These are phyloP conservation scores for Ilyonectria mors-panacis DNA, from an alignment of 2,329 filamentous ascomycete genomes.

Conservation along the genomic window DNA sequence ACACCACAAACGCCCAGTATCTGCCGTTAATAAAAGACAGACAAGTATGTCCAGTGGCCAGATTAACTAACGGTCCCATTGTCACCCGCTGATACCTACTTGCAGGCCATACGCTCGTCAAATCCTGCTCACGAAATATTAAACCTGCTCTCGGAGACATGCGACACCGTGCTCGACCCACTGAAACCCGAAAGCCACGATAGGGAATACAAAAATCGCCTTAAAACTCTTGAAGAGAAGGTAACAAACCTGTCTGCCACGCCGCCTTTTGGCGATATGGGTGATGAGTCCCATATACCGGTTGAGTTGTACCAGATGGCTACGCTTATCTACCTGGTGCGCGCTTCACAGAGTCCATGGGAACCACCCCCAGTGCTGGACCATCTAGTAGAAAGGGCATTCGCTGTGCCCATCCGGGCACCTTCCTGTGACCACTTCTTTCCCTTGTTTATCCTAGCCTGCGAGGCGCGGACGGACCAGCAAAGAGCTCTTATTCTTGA, in stretches of 20 bases:
- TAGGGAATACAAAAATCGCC: constrained; percentile 22
- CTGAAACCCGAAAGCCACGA: constrained; percentile 28
- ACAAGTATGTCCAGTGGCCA: constrained; percentile 12
- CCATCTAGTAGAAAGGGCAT: constrained; percentile 35
- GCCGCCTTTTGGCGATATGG: not conserved
- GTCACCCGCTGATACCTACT: not conserved
- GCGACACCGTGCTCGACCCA: constrained; percentile 30
- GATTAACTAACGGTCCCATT: not conserved
- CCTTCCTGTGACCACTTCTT: constrained; percentile 52
- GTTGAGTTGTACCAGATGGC: constrained; percentile 35
- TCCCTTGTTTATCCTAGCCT: constrained; percentile 53
- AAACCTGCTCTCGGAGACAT: constrained; percentile 35
- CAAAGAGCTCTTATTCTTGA: constrained; percentile 49
- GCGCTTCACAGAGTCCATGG: constrained; percentile 44
- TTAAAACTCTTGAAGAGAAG: constrained; percentile 28
- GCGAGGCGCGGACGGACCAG: constrained; percentile 53
- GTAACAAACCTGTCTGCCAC: constrained; percentile 6
- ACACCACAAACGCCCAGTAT: not conserved
- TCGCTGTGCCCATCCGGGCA: constrained; percentile 27
- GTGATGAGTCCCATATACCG: not conserved
- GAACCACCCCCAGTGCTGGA: constrained; percentile 41
- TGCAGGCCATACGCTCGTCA: constrained; percentile 18
- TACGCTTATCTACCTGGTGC: constrained; percentile 37
- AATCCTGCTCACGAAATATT: constrained; percentile 36
- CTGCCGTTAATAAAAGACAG: constrained; percentile 11